phyloP scores from a whole-genome alignment of 495 filamentous ascomycete genomes.

The Hypoxylon fuscum region DNA sequence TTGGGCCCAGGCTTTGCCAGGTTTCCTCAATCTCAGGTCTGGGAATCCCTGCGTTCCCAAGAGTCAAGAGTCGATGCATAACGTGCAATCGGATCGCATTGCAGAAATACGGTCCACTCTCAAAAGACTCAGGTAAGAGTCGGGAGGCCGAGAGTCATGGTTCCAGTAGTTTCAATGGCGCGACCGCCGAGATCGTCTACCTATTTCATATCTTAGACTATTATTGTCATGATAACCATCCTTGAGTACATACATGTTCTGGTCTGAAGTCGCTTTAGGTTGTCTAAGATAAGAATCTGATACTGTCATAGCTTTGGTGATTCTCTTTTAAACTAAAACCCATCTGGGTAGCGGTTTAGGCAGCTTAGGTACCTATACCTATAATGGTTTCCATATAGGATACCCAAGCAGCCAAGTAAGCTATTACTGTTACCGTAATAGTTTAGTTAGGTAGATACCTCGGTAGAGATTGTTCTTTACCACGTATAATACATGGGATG shows the following conservation, averaged over 20 bases:
- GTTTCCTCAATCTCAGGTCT: slow-evolving; percentile 19
- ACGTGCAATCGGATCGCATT: slow-evolving; percentile 30
- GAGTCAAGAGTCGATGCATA: slow-evolving; percentile 34
- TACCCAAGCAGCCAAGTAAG: too few species aligned
- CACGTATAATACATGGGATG: slow-evolving; percentile 5
- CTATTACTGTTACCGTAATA: neutral
- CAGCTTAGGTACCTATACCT: too few species aligned
- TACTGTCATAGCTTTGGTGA: too few species aligned
- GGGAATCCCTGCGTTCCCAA: slow-evolving; percentile 33
- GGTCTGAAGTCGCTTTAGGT: neutral
- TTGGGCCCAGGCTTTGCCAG: slow-evolving; percentile 11
- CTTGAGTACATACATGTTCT: slow-evolving; percentile 1
- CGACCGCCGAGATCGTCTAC: slow-evolving; percentile 3
- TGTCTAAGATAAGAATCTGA: too few species aligned
- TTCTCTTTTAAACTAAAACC: too few species aligned
- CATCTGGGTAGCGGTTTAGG: too few species aligned
- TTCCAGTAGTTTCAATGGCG: neutral
- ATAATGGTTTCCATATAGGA: neutral
- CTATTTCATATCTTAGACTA: slow-evolving; percentile 17
- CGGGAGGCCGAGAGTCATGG: slow-evolving; percentile 34
- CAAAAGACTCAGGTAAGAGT: slow-evolving; percentile 16
- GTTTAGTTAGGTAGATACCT: too few species aligned
- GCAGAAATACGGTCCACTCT: slow-evolving; percentile 12
- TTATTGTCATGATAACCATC: slow-evolving; percentile 32
- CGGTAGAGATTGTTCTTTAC: neutral